These are phyloP conservation scores for Globisporangium acanthophoron DNA, from an alignment of 352 stramenopile species.

Conservation along the genomic window DNA sequence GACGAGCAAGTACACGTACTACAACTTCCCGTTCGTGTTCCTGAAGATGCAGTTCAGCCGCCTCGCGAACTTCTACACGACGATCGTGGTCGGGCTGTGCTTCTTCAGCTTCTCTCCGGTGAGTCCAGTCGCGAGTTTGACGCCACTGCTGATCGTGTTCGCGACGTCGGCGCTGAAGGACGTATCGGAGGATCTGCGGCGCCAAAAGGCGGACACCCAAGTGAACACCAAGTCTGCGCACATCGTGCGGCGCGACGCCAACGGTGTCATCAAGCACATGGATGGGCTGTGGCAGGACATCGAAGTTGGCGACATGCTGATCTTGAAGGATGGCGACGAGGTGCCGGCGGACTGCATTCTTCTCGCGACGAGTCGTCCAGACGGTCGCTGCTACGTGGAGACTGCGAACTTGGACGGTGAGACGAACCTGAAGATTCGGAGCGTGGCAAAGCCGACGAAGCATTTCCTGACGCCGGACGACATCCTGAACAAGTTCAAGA, in stretches of 20 bases:
- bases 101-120: constrained; percentile 88
- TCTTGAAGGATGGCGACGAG: constrained; percentile 79
- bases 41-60: constrained; percentile 90
- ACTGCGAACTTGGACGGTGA: constrained; percentile 86
- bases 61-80: constrained; percentile 87
- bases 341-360: constrained; percentile 80
- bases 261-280: constrained; percentile 54
- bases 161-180: constrained; percentile 86
- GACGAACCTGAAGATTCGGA: constrained; percentile 88
- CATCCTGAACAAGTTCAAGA: constrained; percentile 58
- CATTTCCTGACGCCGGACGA: constrained; percentile 66
- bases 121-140: constrained; percentile 76
- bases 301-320: constrained; percentile 73
- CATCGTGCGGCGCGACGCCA: constrained; percentile 60
- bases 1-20: constrained; percentile 89
- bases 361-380: constrained; percentile 61
- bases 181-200: constrained; percentile 73
- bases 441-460: constrained; percentile 69
- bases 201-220: constrained; percentile 68
- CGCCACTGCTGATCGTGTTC: constrained; percentile 84
- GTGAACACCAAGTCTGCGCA: constrained; percentile 78
- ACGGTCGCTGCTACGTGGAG: constrained; percentile 82
- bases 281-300: constrained; percentile 83
- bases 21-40: constrained; percentile 89
- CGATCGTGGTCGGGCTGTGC: constrained; percentile 84